These are phyloP conservation scores for Mycena chlorophos DNA, from an alignment of 768 basidiomycete genomes.

Conservation along the genomic window DNA sequence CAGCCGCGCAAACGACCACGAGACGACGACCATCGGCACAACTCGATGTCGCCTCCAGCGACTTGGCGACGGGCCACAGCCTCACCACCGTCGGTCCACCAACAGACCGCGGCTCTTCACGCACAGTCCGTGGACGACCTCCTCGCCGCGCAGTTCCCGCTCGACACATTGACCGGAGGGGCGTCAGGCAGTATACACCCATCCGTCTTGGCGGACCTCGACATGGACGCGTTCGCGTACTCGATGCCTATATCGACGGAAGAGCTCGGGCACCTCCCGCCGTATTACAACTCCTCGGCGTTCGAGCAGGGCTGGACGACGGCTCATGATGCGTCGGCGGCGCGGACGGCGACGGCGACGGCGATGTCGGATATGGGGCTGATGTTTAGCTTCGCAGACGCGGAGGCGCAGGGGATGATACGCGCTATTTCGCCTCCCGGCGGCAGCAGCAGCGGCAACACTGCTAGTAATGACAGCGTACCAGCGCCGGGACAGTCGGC, in stretches of 20 bases:
- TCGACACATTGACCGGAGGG: too few species aligned
- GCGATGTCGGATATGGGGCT: not conserved
- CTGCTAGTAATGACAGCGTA: too few species aligned
- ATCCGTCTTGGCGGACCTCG: not conserved
- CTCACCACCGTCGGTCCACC: not conserved
- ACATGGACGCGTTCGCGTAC: conserved; percentile 15
- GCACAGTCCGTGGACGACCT: not conserved
- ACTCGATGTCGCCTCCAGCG: not conserved
- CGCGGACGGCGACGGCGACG: not conserved
- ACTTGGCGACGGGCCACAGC: not conserved
- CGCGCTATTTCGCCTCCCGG: too few species aligned
- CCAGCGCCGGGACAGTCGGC: too few species aligned
- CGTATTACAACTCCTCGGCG: conserved; percentile 34
- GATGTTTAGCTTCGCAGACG: conserved; percentile 1
- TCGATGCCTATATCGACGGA: conserved; percentile 44
- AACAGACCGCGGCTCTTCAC: not conserved
- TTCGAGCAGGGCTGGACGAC: conserved; percentile 5
- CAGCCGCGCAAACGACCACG: conserved; percentile 10
- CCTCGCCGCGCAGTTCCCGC: not conserved
- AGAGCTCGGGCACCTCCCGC: conserved; percentile 44
- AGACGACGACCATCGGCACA: not conserved
- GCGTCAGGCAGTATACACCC: too few species aligned
- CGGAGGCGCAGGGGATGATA: not conserved
- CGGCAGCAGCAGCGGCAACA: too few species aligned
- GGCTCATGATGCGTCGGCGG: not conserved